These are phyloP conservation scores for Colletotrichum viniferum DNA, from an alignment of 2,329 filamentous ascomycete species.

Conservation along the genomic window DNA sequence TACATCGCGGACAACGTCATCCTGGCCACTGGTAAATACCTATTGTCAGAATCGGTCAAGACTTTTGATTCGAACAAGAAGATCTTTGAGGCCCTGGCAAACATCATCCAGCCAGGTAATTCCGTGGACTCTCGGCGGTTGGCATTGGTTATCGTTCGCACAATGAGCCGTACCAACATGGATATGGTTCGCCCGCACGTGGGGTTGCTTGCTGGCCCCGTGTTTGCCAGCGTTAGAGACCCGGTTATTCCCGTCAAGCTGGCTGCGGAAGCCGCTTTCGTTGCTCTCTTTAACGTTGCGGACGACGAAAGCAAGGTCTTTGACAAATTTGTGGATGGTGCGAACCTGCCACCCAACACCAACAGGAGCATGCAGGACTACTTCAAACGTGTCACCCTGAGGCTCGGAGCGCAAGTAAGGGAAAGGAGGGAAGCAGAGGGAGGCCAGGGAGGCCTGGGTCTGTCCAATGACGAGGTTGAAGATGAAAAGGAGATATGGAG, in stretches of 20 bases:
- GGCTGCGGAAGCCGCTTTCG: slow-evolving; percentile 91
- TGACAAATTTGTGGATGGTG: slow-evolving; percentile 83
- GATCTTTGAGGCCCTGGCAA: slow-evolving; percentile 79
- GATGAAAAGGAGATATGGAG: slow-evolving; percentile 97
- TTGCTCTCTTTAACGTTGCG: slow-evolving; percentile 87
- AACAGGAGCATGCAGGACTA: slow-evolving; percentile 96
- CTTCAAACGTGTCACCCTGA: slow-evolving; percentile 89
- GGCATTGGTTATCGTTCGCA: slow-evolving; percentile 85
- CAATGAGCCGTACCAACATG: slow-evolving; percentile 78
- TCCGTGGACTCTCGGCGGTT: slow-evolving; percentile 85
- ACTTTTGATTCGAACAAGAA: slow-evolving; percentile 78
- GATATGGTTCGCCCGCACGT: slow-evolving; percentile 85
- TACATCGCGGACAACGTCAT: slow-evolving; percentile 89
- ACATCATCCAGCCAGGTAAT: slow-evolving; percentile 76
- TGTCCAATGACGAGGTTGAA: slow-evolving; percentile 90
- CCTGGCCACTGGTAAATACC: slow-evolving; percentile 87
- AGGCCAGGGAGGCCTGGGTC: slow-evolving; percentile 80
- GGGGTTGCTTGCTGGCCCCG: slow-evolving; percentile 75
- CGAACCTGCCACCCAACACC: slow-evolving; percentile 69
- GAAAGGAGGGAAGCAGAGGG: slow-evolving; percentile 93
- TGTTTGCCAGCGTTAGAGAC: slow-evolving; percentile 91
- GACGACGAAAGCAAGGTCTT: slow-evolving; percentile 87
- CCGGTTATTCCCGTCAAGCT: slow-evolving; percentile 94
- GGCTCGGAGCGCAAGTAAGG: slow-evolving; percentile 83
- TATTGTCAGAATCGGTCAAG: slow-evolving; percentile 72